Evolutionary conservation across 352 stramenopile species (phyloP).

Genomic region (Globisporangium cylindrosporum): DNA sequence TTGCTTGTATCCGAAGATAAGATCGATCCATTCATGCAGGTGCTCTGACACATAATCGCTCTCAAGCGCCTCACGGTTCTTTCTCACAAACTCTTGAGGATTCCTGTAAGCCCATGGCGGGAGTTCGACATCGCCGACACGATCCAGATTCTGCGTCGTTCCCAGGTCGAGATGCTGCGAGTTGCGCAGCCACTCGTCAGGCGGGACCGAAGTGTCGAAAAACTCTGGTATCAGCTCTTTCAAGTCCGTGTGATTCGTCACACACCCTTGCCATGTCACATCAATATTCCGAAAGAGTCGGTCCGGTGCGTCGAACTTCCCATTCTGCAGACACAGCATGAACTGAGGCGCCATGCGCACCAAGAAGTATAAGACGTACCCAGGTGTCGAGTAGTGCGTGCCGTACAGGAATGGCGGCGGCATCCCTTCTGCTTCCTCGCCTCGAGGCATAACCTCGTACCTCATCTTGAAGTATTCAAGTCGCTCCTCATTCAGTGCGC

Average conservation of each 20-base stretch:
- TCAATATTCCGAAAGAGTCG: slow-evolving; percentile 95
- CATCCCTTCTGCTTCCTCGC: slow-evolving; percentile 69
- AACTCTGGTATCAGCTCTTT: slow-evolving; percentile 99
- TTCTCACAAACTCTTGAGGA: slow-evolving; percentile 83
- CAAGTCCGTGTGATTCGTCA: slow-evolving; percentile 91
- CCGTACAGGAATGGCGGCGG: slow-evolving; percentile 96
- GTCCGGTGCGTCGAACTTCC: slow-evolving; percentile 98
- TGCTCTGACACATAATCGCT: slow-evolving; percentile 95
- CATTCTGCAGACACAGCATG: slow-evolving; percentile 95
- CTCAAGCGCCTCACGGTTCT: slow-evolving; percentile 94
- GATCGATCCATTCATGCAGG: slow-evolving; percentile 97
- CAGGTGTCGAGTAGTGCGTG: slow-evolving; percentile 92
- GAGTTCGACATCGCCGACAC: slow-evolving; percentile 95
- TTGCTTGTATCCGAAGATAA: slow-evolving; percentile 96
- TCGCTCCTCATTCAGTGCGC: slow-evolving; percentile 88
- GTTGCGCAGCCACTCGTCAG: slow-evolving; percentile 94
- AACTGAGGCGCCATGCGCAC: slow-evolving; percentile 95
- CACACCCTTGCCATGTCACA: slow-evolving; percentile 89
- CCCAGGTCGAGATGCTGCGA: slow-evolving; percentile 95
- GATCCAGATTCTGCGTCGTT: slow-evolving; percentile 71
- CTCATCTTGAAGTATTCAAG: slow-evolving; percentile 87
- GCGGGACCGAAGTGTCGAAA: slow-evolving; percentile 85
- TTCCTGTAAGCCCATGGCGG: slow-evolving; percentile 90
- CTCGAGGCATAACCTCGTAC: slow-evolving; percentile 89
- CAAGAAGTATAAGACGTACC: slow-evolving; percentile 98